A percentile compares a stretch with the other conserved stretches of the same genome.
These are phyloP conservation scores for Mariannaea elegans DNA, from an alignment of 2,329 filamentous ascomycete species.

Conservation along the genomic window DNA sequence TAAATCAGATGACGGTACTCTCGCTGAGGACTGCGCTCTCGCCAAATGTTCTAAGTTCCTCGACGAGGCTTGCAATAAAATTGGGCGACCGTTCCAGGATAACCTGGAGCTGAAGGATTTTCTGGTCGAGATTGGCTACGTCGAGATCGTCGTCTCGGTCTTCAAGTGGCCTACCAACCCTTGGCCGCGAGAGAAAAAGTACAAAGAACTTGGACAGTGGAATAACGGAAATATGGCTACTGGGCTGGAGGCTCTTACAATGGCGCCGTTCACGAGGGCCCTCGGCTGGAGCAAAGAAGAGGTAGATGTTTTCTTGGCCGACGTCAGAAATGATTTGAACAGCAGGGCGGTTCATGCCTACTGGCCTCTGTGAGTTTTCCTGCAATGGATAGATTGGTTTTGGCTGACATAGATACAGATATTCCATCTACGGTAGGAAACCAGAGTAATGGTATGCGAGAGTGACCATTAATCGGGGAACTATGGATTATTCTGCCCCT, in stretches of 20 bases:
- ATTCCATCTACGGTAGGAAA: too few species aligned
- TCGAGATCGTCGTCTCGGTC: conserved; percentile 54
- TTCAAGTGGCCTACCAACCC: conserved; percentile 58
- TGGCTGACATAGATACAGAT: too few species aligned
- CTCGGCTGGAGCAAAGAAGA: conserved; percentile 35
- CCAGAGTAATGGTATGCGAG: too few species aligned
- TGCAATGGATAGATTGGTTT: too few species aligned
- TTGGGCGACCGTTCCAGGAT: conserved; percentile 39
- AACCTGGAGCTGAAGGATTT: conserved; percentile 36
- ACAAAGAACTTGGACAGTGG: conserved; percentile 55
- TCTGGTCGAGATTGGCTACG: conserved; percentile 60
- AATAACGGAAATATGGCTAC: conserved; percentile 34
- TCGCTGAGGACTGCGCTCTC: conserved; percentile 29
- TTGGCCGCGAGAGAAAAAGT: conserved; percentile 59
- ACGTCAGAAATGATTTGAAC: conserved; percentile 34
- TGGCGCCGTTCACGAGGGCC: conserved; percentile 42
- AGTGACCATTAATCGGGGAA: too few species aligned
- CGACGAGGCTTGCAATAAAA: conserved; percentile 36
- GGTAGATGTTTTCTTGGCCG: conserved; percentile 28
- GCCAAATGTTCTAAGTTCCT: conserved; percentile 39
- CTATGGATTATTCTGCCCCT: too few species aligned
- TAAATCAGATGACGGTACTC: background rate
- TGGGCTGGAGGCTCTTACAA: conserved; percentile 41
- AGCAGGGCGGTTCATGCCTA: conserved; percentile 38
- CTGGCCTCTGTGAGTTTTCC: conserved; percentile 29